Conservation (phyloP, 768 basidiomycete species). For the Aureoboletus auriporus region DNA sequence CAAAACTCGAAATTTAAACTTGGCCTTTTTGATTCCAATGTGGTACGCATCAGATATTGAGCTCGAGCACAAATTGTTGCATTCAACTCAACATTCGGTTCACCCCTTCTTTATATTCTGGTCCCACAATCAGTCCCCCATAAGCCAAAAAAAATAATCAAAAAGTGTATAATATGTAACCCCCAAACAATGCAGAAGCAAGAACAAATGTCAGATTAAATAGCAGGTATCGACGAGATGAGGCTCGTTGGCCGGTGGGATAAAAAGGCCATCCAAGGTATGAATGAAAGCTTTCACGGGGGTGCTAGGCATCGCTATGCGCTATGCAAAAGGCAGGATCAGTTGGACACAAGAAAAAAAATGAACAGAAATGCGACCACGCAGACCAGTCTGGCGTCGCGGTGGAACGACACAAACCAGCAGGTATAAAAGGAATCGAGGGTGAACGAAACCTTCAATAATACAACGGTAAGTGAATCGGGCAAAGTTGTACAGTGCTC, state of each 20-base stretch:
- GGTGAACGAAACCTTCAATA: constrained; percentile 5
- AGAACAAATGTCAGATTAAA: background rate
- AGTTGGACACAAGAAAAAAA: background rate
- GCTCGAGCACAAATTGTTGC: no score
- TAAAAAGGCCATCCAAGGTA: constrained; percentile 21
- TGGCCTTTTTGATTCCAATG: no score
- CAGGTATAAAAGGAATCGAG: constrained; percentile 9
- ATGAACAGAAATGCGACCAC: constrained; percentile 12
- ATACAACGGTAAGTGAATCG: constrained; percentile 23
- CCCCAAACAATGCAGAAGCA: background rate
- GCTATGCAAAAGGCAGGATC: background rate
- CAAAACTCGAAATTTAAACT: no score
- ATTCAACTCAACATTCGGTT: no score
- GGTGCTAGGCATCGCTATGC: background rate
- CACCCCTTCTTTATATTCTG: no score
- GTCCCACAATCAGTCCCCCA: no score
- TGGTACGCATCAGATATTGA: no score
- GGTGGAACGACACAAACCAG: constrained; percentile 20
- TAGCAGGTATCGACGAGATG: constrained; percentile 32
- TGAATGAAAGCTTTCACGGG: constrained; percentile 17
- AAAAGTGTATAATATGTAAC: no score
- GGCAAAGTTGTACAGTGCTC: constrained; percentile 17
- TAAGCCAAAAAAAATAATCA: background rate
- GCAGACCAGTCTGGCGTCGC: constrained; percentile 27
- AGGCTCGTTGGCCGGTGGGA: constrained; percentile 33